Evolutionary conservation across 2,329 filamentous ascomycete genomes (phyloP).

Genomic region (Botrytis deweyae): DNA sequence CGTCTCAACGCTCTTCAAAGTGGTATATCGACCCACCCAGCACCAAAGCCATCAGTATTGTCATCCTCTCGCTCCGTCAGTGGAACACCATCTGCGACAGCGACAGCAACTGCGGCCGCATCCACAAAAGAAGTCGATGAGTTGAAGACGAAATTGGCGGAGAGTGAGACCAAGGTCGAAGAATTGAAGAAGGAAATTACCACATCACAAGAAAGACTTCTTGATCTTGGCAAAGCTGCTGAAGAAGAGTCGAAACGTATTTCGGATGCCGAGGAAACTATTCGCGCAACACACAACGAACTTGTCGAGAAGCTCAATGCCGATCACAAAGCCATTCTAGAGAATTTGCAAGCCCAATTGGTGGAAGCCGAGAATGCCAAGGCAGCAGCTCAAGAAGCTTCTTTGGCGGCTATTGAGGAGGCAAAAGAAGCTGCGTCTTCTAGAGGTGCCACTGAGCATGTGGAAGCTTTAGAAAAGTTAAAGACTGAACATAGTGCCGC

Average conservation of each 20-base stretch:
- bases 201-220: slow-evolving; percentile 55
- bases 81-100: slow-evolving; percentile 20
- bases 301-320: slow-evolving; percentile 45
- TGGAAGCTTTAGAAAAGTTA: slow-evolving; percentile 44
- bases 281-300: slow-evolving; percentile 46
- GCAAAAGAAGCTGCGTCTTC: slow-evolving; percentile 33
- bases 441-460: slow-evolving; percentile 40
- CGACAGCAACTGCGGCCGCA: not conserved
- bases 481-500: slow-evolving; percentile 40
- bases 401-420: slow-evolving; percentile 37
- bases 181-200: slow-evolving; percentile 57
- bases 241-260: slow-evolving; percentile 44
- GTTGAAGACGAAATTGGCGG: slow-evolving; percentile 57
- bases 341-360: slow-evolving; percentile 35
- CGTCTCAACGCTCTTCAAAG: slow-evolving; percentile 52
- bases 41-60: slow-evolving; percentile 40
- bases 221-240: slow-evolving; percentile 53
- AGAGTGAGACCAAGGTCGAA: slow-evolving; percentile 58
- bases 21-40: slow-evolving; percentile 36
- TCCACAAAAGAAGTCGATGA: slow-evolving; percentile 47
- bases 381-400: slow-evolving; percentile 32
- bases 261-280: slow-evolving; percentile 44
- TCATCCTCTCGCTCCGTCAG: slow-evolving; percentile 42
- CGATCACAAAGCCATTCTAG: slow-evolving; percentile 34
- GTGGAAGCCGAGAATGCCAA: slow-evolving; percentile 33